Base-by-base conservation (phyloP, 371 early-diverging fungal species). In the Mucor irregularis region DNA sequence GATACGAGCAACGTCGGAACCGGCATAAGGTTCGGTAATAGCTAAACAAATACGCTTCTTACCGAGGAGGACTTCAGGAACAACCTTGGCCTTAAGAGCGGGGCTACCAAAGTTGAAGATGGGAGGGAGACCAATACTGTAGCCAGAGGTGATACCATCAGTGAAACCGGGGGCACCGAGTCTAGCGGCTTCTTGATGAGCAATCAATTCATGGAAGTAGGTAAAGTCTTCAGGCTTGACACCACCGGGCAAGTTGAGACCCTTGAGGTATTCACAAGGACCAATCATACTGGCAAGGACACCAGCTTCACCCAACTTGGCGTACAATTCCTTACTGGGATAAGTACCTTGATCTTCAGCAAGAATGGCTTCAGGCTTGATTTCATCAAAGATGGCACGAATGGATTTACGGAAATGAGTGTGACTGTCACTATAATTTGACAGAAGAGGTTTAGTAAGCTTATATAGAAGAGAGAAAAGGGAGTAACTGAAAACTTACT, bases 1-100 rank as follows among this genome's bases (percentile, higher is more conserved):
- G 46, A 94, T 74, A 62, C 85, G 83, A 39, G 93, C 92, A 1
- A 94, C 94, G 68, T 94, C 94, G 3, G 84, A 84, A 22, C 87
- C 87, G 26, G 81, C 82, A 42, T 73, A 74, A 30, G 87, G 85
- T 51, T 87, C 87, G 14, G 85, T 87, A 44, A 86, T 83, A 30
- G 83, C 84, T 61, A 92, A 67, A 67, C 91, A 91, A 53, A 92
- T 92, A 62, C 79, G 80, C 79, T 91, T 91, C 53, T 81, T 73
- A 16, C 94, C 94, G 0, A 71, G 53, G 34, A 92, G 61, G 39
- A 87, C 86, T 13, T 82, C 88, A 29, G 85, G 84, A 0, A 86
- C 86, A 29, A 92, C 68, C 40, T 68, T 67, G 9, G 74, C 74
- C 43, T 71, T 66, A 30, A 66, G 86, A 83, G 56, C 78, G 61